Evolutionary conservation across 192 early-diverging fungal genomes (phyloP).

Genomic region (Coemansia sp.): DNA sequence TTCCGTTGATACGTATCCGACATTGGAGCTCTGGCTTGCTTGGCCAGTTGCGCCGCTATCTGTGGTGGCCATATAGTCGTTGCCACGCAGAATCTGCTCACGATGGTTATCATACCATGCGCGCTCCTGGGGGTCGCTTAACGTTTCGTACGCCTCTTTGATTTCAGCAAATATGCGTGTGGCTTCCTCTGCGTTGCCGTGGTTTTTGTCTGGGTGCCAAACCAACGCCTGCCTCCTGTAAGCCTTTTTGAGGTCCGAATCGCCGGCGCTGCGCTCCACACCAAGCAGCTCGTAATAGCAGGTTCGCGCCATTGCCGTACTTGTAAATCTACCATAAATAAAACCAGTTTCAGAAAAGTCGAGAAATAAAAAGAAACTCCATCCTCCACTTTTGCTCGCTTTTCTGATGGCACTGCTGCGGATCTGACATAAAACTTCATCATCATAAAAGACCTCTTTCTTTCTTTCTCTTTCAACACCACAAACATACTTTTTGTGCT

Average conservation of each 20-base stretch:
- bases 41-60: conserved; percentile 39
- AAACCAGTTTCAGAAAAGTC: too few species aligned
- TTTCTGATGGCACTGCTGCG: too few species aligned
- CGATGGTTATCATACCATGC: conserved; percentile 94
- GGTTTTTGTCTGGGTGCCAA: conserved; percentile 93
- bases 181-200: conserved; percentile 76
- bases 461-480: too few species aligned
- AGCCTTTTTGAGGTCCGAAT: conserved; percentile 86
- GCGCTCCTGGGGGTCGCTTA: conserved; percentile 93
- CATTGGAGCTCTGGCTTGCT: conserved; percentile 50
- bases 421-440: too few species aligned
- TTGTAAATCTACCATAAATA: neutral
- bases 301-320: conserved; percentile 55
- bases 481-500: too few species aligned
- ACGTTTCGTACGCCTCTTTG: conserved; percentile 90
- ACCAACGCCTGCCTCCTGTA: conserved; percentile 72
- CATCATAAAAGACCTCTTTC: too few species aligned
- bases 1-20: conserved; percentile 32
- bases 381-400: too few species aligned
- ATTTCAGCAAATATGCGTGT: conserved; percentile 87
- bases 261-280: conserved; percentile 70
- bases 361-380: too few species aligned
- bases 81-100: conserved; percentile 87
- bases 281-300: conserved; percentile 93
- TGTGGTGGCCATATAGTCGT: conserved; percentile 41